Evolutionary conservation across 1,139 yeast species (phyloP).

Genomic region (Yamadazyma kanchanaburiensis): DNA sequence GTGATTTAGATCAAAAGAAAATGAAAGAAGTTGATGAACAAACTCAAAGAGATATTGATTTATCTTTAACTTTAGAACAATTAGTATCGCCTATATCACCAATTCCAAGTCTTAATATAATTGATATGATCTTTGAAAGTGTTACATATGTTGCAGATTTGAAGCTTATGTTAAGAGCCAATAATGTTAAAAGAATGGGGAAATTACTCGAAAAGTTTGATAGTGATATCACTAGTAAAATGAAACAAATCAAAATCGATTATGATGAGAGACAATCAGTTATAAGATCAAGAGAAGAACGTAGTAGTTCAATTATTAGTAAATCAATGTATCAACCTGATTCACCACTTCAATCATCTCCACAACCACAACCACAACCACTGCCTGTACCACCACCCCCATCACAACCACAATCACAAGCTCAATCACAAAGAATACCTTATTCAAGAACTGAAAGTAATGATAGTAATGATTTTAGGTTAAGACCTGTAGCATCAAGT

Average conservation of each 20-base stretch:
- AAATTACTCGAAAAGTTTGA: conserved; percentile 36
- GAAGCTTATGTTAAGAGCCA: conserved; percentile 59
- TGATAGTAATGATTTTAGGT: conserved; percentile 7
- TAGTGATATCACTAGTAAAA: conserved; percentile 21
- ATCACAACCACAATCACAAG: too few species aligned
- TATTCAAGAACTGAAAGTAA: conserved; percentile 8
- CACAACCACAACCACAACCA: too few species aligned
- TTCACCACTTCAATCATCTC: too few species aligned
- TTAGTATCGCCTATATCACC: conserved; percentile 51
- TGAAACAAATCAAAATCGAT: conserved; percentile 12
- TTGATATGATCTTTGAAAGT: conserved; percentile 58
- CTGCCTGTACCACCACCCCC: too few species aligned
- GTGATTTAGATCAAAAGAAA: conserved; percentile 13
- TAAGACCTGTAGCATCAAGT: conserved; percentile 8
- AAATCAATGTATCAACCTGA: too few species aligned
- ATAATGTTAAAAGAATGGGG: conserved; percentile 59
- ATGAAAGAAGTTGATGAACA: conserved; percentile 12
- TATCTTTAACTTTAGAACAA: conserved; percentile 43
- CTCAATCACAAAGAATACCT: conserved; percentile 6
- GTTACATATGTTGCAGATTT: conserved; percentile 61
- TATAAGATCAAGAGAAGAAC: too few species aligned
- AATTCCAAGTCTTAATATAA: conserved; percentile 50
- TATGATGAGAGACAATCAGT: too few species aligned
- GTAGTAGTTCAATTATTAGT: too few species aligned
- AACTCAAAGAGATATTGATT: conserved; percentile 10